Evolutionary conservation across 2,329 filamentous ascomycete species (phyloP).

Genomic region (Botrytis medusae): DNA sequence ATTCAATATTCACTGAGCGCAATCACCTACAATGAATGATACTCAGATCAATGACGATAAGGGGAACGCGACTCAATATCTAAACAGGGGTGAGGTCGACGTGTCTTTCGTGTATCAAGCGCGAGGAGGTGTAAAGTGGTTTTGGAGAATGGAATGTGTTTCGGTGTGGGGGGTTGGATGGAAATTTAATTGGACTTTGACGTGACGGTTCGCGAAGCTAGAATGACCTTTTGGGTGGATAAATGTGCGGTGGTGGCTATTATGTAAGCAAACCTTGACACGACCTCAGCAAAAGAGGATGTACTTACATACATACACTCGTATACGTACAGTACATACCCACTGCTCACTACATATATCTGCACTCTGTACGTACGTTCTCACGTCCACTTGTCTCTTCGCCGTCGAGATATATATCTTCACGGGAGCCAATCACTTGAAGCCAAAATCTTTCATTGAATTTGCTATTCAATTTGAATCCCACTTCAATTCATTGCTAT

Average conservation of each 20-base stretch:
- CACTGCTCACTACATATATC: neutral
- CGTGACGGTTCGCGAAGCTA: slow-evolving; percentile 4
- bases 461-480: neutral
- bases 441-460: neutral
- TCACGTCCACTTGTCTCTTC: neutral
- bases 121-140: slow-evolving; percentile 32
- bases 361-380: neutral
- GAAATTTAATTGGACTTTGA: slow-evolving; percentile 16
- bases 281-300: neutral
- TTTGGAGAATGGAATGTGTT: slow-evolving; percentile 20
- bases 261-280: neutral
- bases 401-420: neutral
- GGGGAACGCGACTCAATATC: slow-evolving; percentile 27
- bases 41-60: slow-evolving; percentile 26
- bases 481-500: neutral
- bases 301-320: neutral
- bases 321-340: no score
- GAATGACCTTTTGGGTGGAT: neutral
- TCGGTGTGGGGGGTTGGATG: slow-evolving; percentile 15
- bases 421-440: neutral
- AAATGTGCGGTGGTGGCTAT: neutral
- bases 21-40: neutral
- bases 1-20: slow-evolving; percentile 15
- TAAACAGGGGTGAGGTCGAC: slow-evolving; percentile 24
- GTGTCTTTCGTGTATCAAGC: slow-evolving; percentile 33